Evolutionary conservation across 2,329 filamentous ascomycete genomes (phyloP).

Genomic region (Lasiodiplodia gonubiensis): DNA sequence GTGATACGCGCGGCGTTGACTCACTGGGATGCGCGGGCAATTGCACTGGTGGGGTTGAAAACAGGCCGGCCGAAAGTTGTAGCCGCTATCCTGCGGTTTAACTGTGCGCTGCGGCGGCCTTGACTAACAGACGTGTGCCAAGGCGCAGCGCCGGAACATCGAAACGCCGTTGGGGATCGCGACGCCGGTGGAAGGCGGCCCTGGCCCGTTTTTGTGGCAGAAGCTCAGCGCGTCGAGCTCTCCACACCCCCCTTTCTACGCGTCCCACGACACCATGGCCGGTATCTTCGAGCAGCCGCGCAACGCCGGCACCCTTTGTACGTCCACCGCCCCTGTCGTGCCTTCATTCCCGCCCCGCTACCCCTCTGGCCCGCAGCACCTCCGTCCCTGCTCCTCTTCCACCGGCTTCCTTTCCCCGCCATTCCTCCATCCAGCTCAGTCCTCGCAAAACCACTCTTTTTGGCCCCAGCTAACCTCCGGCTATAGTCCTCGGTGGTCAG

Average conservation of each 20-base stretch:
- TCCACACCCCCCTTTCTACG: constrained; percentile 26
- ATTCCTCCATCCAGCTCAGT: constrained; percentile 1
- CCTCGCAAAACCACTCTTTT: neutral
- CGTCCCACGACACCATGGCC: constrained; percentile 67
- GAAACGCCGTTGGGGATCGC: constrained; percentile 22
- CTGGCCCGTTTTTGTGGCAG: constrained; percentile 26
- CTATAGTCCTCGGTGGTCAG: constrained; percentile 82
- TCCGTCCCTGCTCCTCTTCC: constrained; percentile 13
- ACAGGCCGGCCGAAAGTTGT: neutral
- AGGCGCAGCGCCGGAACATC: constrained; percentile 24
- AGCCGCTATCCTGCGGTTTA: neutral
- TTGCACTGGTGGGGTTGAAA: constrained; percentile 27
- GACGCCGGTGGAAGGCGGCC: constrained; percentile 7
- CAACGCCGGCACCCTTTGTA: constrained; percentile 88
- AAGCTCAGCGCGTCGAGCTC: constrained; percentile 25
- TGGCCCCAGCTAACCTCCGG: constrained; percentile 35
- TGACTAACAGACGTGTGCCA: neutral
- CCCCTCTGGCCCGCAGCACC: constrained; percentile 11
- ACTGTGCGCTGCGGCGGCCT: neutral
- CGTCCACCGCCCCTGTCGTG: constrained; percentile 11
- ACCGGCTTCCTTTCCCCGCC: constrained; percentile 12
- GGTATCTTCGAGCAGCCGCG: constrained; percentile 95
- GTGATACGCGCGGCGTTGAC: constrained; percentile 24
- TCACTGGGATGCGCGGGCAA: constrained; percentile 20
- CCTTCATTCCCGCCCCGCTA: constrained; percentile 1